Percentiles rank a stretch among this genome's conserved stretches.
Evolutionary conservation across 2,329 filamentous ascomycete genomes (phyloP).

Genomic region (Pseudophaeomoniella oleicola): DNA sequence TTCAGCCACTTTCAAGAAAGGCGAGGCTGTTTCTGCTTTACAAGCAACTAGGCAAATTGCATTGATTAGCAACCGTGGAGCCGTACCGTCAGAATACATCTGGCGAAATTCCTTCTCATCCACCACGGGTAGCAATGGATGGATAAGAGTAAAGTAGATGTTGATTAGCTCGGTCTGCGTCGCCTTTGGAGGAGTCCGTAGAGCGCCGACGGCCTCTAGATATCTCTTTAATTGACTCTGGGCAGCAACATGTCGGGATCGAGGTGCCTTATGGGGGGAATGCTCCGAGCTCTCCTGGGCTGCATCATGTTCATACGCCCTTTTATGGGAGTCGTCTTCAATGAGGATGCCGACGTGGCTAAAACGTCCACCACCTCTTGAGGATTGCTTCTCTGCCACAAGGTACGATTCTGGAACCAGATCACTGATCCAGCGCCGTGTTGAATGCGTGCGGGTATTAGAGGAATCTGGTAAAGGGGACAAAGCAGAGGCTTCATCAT

Average conservation of each 20-base stretch:
- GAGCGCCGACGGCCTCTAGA: conserved; percentile 11
- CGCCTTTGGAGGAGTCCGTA: conserved; percentile 15
- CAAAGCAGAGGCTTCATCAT: conserved; percentile 9
- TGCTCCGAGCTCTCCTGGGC: conserved; percentile 3
- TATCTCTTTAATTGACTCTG: conserved; percentile 12
- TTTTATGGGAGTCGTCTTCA: conserved; percentile 7
- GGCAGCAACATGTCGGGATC: conserved; percentile 5
- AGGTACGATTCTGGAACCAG: conserved; percentile 26
- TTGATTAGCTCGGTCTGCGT: conserved; percentile 18
- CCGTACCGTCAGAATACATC: conserved; percentile 12
- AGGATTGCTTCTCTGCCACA: conserved; percentile 12
- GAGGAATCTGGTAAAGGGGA: conserved; percentile 11
- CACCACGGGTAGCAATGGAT: conserved; percentile 22
- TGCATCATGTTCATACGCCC: conserved; percentile 1
- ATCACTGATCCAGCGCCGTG: conserved; percentile 22
- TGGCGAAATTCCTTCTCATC: conserved; percentile 15
- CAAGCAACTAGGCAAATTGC: conserved; percentile 26
- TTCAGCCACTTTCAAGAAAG: conserved; percentile 17
- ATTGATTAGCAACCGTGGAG: conserved; percentile 21
- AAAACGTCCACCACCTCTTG: conserved; percentile 8
- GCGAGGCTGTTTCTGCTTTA: conserved; percentile 18
- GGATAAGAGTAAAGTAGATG: conserved; percentile 22
- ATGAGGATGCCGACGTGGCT: conserved; percentile 13
- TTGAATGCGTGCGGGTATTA: conserved; percentile 1
- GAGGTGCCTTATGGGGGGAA: not conserved